These are phyloP conservation scores for Monosporozyma solicola DNA, from an alignment of 805 yeast species.

Conservation along the genomic window DNA sequence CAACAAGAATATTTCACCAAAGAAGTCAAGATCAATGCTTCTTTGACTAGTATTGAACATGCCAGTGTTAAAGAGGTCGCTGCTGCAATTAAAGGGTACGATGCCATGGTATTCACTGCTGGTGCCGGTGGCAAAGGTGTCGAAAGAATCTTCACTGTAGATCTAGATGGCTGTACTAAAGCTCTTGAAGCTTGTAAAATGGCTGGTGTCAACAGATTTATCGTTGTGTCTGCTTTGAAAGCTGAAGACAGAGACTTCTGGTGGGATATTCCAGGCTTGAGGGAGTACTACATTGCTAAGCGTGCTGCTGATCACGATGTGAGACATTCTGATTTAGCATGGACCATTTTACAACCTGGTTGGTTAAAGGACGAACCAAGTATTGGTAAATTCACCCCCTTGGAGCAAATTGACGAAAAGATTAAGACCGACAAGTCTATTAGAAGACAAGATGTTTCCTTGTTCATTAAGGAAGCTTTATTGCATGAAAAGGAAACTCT, in stretches of 20 bases:
- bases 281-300: constrained; percentile 51
- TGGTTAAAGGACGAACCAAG: constrained; percentile 19
- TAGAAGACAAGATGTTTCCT: constrained; percentile 49
- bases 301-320: constrained; percentile 47
- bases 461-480: constrained; percentile 33
- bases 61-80: constrained; percentile 31
- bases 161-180: constrained; percentile 53
- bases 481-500: constrained; percentile 31
- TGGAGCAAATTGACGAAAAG: constrained; percentile 11
- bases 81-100: constrained; percentile 36
- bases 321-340: constrained; percentile 37
- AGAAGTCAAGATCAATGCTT: constrained; percentile 32
- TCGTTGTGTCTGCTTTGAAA: constrained; percentile 48
- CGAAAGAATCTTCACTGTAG: constrained; percentile 41
- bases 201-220: constrained; percentile 37
- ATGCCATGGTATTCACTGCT: constrained; percentile 52
- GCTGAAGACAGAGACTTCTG: constrained; percentile 44
- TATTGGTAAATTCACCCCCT: constrained; percentile 34
- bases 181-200: constrained; percentile 44
- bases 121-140: constrained; percentile 54
- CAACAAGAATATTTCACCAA: constrained; percentile 35
- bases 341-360: constrained; percentile 52
- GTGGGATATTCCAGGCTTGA: constrained; percentile 31
- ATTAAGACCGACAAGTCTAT: not conserved
- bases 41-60: constrained; percentile 34